Evolutionary conservation across 768 basidiomycete genomes (phyloP).

Genomic region (Boletus rubescentipes): DNA sequence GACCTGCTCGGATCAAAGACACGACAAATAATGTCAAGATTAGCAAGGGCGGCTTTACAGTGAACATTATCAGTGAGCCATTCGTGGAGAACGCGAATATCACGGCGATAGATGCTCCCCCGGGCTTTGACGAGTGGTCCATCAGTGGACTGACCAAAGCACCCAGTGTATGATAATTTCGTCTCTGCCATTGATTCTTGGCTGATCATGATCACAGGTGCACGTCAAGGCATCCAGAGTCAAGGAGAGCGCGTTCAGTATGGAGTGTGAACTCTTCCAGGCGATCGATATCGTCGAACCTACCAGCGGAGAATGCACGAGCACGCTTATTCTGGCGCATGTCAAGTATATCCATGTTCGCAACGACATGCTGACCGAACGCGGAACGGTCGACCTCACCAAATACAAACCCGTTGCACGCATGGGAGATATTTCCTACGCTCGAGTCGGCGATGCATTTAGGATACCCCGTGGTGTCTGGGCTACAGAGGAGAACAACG

Average conservation of each 20-base stretch:
- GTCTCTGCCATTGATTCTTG: neutral
- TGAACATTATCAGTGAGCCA: constrained; percentile 58
- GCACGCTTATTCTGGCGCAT: constrained; percentile 39
- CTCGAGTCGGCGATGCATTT: constrained; percentile 29
- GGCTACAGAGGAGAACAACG: constrained; percentile 17
- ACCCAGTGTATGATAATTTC: constrained; percentile 10
- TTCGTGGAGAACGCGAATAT: constrained; percentile 41
- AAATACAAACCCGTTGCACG: constrained; percentile 37
- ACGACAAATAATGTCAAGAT: constrained; percentile 46
- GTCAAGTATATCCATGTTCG: constrained; percentile 45
- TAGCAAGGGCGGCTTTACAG: constrained; percentile 48
- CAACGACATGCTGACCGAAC: constrained; percentile 39
- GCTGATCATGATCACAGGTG: constrained; percentile 22
- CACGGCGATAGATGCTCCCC: constrained; percentile 38
- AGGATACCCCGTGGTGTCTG: constrained; percentile 26
- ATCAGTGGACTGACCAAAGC: constrained; percentile 43
- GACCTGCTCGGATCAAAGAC: constrained; percentile 36
- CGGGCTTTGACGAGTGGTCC: constrained; percentile 40
- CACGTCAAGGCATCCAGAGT: constrained; percentile 42
- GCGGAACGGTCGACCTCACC: constrained; percentile 35
- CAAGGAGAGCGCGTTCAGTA: constrained; percentile 46
- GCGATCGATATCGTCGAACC: constrained; percentile 38
- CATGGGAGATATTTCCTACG: constrained; percentile 41
- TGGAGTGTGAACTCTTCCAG: constrained; percentile 42
- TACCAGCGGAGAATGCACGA: constrained; percentile 23